Percentiles rank a stretch among this genome's conserved stretches.
Conservation (phyloP, 139 green algal species). For the Picochlorum sp. region DNA sequence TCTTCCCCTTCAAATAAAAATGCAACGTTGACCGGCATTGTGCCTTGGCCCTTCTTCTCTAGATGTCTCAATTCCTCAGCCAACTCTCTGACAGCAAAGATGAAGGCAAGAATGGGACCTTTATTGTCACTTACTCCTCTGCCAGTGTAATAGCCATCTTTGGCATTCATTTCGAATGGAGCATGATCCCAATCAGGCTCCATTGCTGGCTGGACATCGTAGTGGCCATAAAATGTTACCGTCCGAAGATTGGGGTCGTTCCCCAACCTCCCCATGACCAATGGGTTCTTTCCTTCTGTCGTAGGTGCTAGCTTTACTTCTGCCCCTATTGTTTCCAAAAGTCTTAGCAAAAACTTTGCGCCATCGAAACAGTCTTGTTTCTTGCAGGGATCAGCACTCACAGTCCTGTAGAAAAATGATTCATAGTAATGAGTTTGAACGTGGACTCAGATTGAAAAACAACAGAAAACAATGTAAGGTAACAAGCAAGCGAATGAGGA, state of each 20-base stretch:
- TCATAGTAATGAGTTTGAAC: neutral
- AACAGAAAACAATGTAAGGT: neutral
- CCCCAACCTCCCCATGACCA: conserved; percentile 77
- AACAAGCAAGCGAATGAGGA: neutral
- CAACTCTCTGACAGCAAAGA: conserved; percentile 83
- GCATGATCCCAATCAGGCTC: conserved; percentile 76
- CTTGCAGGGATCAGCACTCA: conserved; percentile 37
- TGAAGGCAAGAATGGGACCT: conserved; percentile 71
- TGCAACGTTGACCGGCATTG: conserved; percentile 76
- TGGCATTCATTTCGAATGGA: conserved; percentile 68
- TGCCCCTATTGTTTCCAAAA: conserved; percentile 70
- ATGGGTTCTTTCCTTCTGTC: conserved; percentile 65
- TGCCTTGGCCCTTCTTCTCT: neutral
- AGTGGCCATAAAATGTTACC: conserved; percentile 78
- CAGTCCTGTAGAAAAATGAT: too few relatives aligned
- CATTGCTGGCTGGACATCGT: conserved; percentile 74
- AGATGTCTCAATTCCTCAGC: conserved; percentile 34
- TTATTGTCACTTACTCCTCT: conserved; percentile 89
- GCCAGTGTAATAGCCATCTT: conserved; percentile 66
- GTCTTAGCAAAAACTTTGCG: conserved; percentile 75
- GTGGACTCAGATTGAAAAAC: neutral
- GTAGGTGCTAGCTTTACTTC: conserved; percentile 65
- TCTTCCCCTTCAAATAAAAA: conserved; percentile 92
- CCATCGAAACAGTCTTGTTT: conserved; percentile 76
- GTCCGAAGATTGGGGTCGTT: conserved; percentile 56